phyloP scores from a whole-genome alignment of 345 rosid species.

The Citrus medica region DNA sequence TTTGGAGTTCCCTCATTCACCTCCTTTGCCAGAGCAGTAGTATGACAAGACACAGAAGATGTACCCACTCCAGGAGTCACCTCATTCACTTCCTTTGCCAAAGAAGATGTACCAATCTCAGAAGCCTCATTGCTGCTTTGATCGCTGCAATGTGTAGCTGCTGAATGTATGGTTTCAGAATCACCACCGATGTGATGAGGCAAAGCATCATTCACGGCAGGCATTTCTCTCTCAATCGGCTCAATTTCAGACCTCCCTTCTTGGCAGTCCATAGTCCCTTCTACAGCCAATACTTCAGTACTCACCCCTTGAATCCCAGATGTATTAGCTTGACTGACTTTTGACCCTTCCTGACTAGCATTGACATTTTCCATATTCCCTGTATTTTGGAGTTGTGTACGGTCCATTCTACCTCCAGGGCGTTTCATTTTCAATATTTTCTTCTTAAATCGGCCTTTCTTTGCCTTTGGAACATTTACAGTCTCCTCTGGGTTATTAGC shows the following conservation, averaged over 20 bases:
- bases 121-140: constrained; percentile 12
- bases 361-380: background rate
- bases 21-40: constrained; percentile 1
- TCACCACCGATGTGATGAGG: constrained; percentile 11
- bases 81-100: constrained; percentile 1
- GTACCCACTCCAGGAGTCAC: constrained; percentile 17
- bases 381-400: constrained; percentile 10
- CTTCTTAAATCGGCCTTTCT: constrained; percentile 55
- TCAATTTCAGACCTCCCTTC: constrained; percentile 9
- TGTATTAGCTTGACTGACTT: constrained; percentile 13
- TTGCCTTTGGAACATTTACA: constrained; percentile 46
- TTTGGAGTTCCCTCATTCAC: background rate
- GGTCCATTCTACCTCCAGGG: background rate
- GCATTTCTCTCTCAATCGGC: constrained; percentile 8
- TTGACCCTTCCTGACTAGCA: constrained; percentile 7
- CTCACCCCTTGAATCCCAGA: constrained; percentile 10
- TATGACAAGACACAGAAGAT: constrained; percentile 1
- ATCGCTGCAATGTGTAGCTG: constrained; percentile 6
- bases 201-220: constrained; percentile 9
- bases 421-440: constrained; percentile 34
- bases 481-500: constrained; percentile 31
- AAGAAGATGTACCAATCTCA: constrained; percentile 10
- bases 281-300: background rate
- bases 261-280: constrained; percentile 8
- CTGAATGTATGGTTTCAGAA: constrained; percentile 18